phyloP scores from a whole-genome alignment of 1,284 basidiomycete species.

The Malassezia vespertilionis region DNA sequence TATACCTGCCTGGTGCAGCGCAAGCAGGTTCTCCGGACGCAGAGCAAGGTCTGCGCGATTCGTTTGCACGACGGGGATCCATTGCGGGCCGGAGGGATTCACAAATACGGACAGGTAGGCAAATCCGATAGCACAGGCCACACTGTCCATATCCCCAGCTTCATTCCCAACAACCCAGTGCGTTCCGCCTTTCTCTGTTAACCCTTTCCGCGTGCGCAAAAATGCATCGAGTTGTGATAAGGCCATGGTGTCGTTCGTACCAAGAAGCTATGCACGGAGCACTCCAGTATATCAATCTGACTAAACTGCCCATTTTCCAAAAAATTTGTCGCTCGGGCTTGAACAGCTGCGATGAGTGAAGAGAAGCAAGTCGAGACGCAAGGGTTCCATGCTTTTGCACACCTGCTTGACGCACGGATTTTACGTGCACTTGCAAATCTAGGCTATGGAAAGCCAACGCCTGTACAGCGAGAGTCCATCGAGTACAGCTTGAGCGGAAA shows the following conservation, averaged over 20 bases:
- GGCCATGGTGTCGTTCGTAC: not conserved
- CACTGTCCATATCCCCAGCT: slow-evolving; percentile 26
- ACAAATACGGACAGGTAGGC: slow-evolving; percentile 15
- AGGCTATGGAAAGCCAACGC: slow-evolving; percentile 69
- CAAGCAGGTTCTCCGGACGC: slow-evolving; percentile 69
- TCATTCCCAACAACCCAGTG: slow-evolving; percentile 23
- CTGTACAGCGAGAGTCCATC: slow-evolving; percentile 65
- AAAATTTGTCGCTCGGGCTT: no score
- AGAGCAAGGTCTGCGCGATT: slow-evolving; percentile 60
- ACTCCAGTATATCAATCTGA: no score
- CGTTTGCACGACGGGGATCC: slow-evolving; percentile 64
- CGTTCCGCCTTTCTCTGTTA: not conserved
- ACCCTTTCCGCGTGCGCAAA: not conserved
- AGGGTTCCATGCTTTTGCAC: slow-evolving; percentile 51
- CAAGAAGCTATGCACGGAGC: not conserved
- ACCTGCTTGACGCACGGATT: slow-evolving; percentile 64
- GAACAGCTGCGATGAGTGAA: no score
- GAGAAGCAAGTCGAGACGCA: not conserved
- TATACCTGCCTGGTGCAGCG: slow-evolving; percentile 14
- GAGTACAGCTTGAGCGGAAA: slow-evolving; percentile 65
- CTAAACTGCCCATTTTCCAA: not conserved
- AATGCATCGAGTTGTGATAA: not conserved
- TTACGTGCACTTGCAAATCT: slow-evolving; percentile 65
- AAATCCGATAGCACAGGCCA: slow-evolving; percentile 21
- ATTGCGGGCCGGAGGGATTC: slow-evolving; percentile 8